These are phyloP conservation scores for Bretschneidera sinensis DNA, from an alignment of 345 rosid genomes.

Conservation along the genomic window DNA sequence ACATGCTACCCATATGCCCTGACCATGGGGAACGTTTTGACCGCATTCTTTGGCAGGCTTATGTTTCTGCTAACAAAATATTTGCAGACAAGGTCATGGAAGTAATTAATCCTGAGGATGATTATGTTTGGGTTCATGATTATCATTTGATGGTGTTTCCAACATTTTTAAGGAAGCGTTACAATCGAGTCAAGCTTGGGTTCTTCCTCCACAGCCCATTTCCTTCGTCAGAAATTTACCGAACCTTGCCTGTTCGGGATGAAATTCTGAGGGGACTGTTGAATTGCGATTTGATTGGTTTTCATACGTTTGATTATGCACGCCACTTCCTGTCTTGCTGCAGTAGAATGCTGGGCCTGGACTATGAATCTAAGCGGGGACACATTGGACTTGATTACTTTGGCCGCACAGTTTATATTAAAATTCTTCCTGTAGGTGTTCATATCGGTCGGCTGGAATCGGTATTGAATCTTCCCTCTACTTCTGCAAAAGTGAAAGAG, in stretches of 20 bases:
- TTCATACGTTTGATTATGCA: conserved; percentile 80
- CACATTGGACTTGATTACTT: conserved; percentile 82
- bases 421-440: conserved; percentile 70
- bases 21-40: conserved; percentile 81
- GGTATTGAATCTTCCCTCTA: conserved; percentile 53
- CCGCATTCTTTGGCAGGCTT: conserved; percentile 67
- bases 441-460: conserved; percentile 75
- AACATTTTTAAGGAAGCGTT: conserved; percentile 71
- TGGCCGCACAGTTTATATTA: conserved; percentile 70
- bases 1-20: conserved; percentile 81
- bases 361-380: conserved; percentile 79
- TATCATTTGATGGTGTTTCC: conserved; percentile 84
- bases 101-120: conserved; percentile 67
- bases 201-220: conserved; percentile 84
- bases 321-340: conserved; percentile 79
- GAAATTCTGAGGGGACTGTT: conserved; percentile 61
- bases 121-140: conserved; percentile 80
- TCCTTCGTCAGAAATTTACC: conserved; percentile 77
- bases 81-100: conserved; percentile 84
- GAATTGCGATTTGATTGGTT: conserved; percentile 75
- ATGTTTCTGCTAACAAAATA: conserved; percentile 72
- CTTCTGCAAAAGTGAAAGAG: conserved; percentile 56
- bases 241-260: conserved; percentile 68
- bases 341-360: conserved; percentile 84
- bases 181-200: conserved; percentile 62